Evolutionary conservation across 371 early-diverging fungal species (phyloP).

Genomic region (Actinomucor elegans): DNA sequence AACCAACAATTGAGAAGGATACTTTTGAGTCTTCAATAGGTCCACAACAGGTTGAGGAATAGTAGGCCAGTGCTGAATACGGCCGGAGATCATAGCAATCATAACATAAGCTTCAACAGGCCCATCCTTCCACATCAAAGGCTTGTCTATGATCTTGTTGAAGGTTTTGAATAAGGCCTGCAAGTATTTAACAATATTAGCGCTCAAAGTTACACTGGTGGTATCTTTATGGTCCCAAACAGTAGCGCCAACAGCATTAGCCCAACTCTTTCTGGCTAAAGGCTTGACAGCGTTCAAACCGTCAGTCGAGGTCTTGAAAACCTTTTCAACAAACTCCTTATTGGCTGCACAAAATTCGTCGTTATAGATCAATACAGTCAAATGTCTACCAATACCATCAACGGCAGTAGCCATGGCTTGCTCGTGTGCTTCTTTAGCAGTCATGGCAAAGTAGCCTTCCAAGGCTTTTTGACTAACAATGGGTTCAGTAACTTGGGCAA

Average conservation of each 20-base stretch:
- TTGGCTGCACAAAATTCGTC: conserved; percentile 44
- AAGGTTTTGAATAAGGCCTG: conserved; percentile 54
- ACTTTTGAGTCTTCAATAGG: conserved; percentile 42
- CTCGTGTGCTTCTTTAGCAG: conserved; percentile 81
- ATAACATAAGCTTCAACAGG: conserved; percentile 75
- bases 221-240: conserved; percentile 46
- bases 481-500: conserved; percentile 51
- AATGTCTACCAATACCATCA: conserved; percentile 62
- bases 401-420: conserved; percentile 64
- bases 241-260: conserved; percentile 47
- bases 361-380: conserved; percentile 52
- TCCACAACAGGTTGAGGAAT: conserved; percentile 32
- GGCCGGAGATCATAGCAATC: conserved; percentile 51
- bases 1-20: conserved; percentile 33
- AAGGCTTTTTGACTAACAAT: conserved; percentile 63
- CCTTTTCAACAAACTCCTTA: conserved; percentile 37
- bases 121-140: conserved; percentile 66
- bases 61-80: conserved; percentile 45
- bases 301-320: conserved; percentile 49
- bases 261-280: conserved; percentile 60
- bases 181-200: conserved; percentile 44
- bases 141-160: conserved; percentile 65
- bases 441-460: conserved; percentile 62
- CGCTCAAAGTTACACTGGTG: conserved; percentile 36
- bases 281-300: conserved; percentile 63